phyloP scores from a whole-genome alignment of 2,329 filamentous ascomycete species.

The Didymellaceae sp. region DNA sequence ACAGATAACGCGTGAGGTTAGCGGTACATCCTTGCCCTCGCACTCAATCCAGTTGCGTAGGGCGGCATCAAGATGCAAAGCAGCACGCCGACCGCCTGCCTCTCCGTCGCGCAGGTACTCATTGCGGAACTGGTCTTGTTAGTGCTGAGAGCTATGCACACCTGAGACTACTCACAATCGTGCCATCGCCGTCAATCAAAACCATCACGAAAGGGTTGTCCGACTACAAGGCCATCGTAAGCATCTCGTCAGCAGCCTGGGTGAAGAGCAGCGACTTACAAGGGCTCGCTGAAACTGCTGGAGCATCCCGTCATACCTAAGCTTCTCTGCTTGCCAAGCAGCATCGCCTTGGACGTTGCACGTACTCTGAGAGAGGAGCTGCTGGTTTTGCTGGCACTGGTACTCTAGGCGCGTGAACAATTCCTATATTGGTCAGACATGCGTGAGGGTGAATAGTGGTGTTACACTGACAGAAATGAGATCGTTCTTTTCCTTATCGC shows the following conservation, averaged over 20 bases:
- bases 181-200: constrained; percentile 63
- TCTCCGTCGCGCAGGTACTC: constrained; percentile 58
- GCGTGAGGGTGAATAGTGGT: background rate
- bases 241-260: too few relatives aligned
- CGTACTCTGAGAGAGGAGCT: constrained; percentile 33
- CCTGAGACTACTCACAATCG: constrained; percentile 46
- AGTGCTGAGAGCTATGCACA: background rate
- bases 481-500: constrained; percentile 40
- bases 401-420: constrained; percentile 50
- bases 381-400: constrained; percentile 41
- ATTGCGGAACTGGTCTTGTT: constrained; percentile 53
- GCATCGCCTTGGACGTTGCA: constrained; percentile 30
- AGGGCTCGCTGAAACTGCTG: constrained; percentile 32
- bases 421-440: constrained; percentile 40
- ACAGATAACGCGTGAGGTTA: constrained; percentile 56
- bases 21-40: constrained; percentile 47
- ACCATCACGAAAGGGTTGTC: constrained; percentile 60
- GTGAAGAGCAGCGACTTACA: constrained; percentile 21
- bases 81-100: constrained; percentile 60
- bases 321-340: constrained; percentile 31
- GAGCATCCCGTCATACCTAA: constrained; percentile 25
- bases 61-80: constrained; percentile 54
- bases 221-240: constrained; percentile 6
- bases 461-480: constrained; percentile 40
- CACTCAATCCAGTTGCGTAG: constrained; percentile 53